Evolutionary conservation across 139 green algal genomes (phyloP).

Genomic region (Chlamydomonas schloesseri): DNA sequence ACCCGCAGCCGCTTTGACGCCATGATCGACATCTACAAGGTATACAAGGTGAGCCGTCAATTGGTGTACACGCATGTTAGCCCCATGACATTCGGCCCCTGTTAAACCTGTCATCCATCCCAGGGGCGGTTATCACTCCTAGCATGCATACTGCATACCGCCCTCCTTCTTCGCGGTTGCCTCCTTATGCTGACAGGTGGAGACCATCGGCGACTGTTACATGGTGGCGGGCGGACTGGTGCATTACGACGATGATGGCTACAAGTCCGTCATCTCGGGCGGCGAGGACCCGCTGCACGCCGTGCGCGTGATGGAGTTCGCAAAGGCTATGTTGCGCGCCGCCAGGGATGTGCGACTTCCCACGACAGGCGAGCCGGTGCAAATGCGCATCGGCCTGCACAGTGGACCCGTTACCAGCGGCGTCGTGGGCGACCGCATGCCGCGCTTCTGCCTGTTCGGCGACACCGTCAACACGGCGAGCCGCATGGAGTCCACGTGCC

Average conservation of each 20-base stretch:
- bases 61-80: too few relatives aligned
- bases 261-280: not conserved
- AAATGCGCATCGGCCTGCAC: not conserved
- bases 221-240: not conserved
- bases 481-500: conserved; percentile 69
- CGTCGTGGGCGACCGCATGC: conserved; percentile 47
- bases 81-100: too few relatives aligned
- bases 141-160: too few relatives aligned
- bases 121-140: too few relatives aligned
- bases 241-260: not conserved
- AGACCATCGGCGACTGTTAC: not conserved
- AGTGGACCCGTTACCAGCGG: conserved; percentile 6
- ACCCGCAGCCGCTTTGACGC: not conserved
- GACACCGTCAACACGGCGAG: conserved; percentile 66
- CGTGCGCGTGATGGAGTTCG: conserved; percentile 10
- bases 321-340: conserved; percentile 31
- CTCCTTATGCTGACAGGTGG: too few relatives aligned
- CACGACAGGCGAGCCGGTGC: conserved; percentile 5
- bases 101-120: not conserved
- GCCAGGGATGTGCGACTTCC: not conserved
- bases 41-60: too few relatives aligned
- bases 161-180: too few relatives aligned
- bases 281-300: conserved; percentile 39
- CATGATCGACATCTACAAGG: conserved; percentile 18
- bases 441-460: conserved; percentile 47